Conservation (phyloP, 1,139 yeast species). For the Pichia sp. region DNA sequence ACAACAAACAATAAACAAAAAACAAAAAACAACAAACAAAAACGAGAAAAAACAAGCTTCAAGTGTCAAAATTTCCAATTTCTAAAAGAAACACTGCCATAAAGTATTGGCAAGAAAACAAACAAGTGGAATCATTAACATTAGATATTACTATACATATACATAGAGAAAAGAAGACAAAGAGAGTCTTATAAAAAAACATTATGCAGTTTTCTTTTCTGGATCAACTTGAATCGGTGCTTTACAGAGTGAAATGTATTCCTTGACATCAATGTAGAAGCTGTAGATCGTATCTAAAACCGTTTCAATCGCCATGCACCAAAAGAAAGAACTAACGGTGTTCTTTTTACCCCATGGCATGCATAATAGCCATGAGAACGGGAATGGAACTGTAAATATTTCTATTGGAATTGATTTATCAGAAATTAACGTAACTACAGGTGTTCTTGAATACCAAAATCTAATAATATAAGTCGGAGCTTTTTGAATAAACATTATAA, state of each 20-base stretch:
- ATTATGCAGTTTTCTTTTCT: neutral
- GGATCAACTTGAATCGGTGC: neutral
- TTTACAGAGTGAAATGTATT: neutral
- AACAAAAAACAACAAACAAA: neutral
- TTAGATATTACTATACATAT: neutral
- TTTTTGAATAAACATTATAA: conserved; percentile 33
- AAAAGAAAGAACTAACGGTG: conserved; percentile 6
- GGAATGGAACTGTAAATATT: neutral
- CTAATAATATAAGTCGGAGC: conserved; percentile 47
- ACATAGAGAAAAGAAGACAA: neutral
- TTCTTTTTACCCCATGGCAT: conserved; percentile 11
- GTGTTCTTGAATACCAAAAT: conserved; percentile 49
- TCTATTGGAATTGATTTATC: neutral
- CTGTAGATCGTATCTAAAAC: neutral
- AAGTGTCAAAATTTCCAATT: too few relatives aligned
- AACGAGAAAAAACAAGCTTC: too few relatives aligned
- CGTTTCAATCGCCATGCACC: conserved; percentile 8
- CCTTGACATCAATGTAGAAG: neutral
- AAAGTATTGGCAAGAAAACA: neutral
- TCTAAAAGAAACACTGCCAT: too few relatives aligned
- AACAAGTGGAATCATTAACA: neutral
- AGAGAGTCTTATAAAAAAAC: neutral
- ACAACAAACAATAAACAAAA: neutral
- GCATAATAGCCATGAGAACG: conserved; percentile 2
- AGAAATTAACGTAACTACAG: conserved; percentile 31